A percentile compares a stretch with the other conserved stretches of the same genome.
Evolutionary conservation across 345 rosid genomes (phyloP).

Genomic region (Triadica sebifera): DNA sequence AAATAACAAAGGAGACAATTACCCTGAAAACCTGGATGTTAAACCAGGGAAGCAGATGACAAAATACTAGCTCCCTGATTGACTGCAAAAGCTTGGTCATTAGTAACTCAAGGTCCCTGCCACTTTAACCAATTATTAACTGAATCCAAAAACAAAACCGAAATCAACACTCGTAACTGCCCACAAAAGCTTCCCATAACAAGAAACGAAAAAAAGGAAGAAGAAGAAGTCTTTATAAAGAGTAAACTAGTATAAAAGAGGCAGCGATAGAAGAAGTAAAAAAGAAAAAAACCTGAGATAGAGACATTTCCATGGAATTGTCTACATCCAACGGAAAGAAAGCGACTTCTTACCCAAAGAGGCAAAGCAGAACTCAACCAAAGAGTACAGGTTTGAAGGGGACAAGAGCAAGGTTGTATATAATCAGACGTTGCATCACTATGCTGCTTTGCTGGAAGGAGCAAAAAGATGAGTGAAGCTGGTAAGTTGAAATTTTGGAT

Average conservation of each 20-base stretch:
- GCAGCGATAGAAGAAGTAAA: slow-evolving; percentile 9
- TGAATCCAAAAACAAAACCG: slow-evolving; percentile 25
- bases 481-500: slow-evolving; percentile 13
- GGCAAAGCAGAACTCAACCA: slow-evolving; percentile 32
- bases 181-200: slow-evolving; percentile 20
- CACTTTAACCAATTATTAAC: slow-evolving; percentile 27
- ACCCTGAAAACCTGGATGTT: slow-evolving; percentile 44
- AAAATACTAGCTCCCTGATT: slow-evolving; percentile 32
- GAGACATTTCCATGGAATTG: slow-evolving; percentile 30
- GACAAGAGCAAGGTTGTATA: slow-evolving; percentile 58
- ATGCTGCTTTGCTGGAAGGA: slow-evolving; percentile 81
- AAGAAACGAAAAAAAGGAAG: background rate
- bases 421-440: slow-evolving; percentile 53
- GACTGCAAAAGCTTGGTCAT: slow-evolving; percentile 29
- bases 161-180: slow-evolving; percentile 28
- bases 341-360: slow-evolving; percentile 22
- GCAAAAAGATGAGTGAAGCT: slow-evolving; percentile 35
- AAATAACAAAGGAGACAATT: slow-evolving; percentile 29
- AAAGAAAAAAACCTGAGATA: slow-evolving; percentile 9
- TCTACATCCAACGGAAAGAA: slow-evolving; percentile 5
- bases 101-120: slow-evolving; percentile 16
- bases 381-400: slow-evolving; percentile 46
- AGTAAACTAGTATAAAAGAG: slow-evolving; percentile 12
- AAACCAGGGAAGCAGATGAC: slow-evolving; percentile 25
- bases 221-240: slow-evolving; percentile 16